These are phyloP conservation scores for Lentinus polychrous DNA, from an alignment of 1,284 basidiomycete species.

Conservation along the genomic window DNA sequence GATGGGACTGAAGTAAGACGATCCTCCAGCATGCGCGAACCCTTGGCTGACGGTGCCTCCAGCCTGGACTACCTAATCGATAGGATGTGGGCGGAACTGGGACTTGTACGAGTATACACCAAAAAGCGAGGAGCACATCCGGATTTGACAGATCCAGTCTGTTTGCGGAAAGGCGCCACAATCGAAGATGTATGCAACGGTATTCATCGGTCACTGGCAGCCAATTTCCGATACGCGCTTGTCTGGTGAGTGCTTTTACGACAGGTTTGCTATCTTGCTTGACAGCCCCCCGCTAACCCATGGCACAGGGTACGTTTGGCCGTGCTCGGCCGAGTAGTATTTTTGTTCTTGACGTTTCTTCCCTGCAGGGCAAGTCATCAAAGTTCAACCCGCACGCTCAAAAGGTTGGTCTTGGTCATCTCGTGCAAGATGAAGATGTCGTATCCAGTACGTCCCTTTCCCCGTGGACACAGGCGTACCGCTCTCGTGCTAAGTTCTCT, in stretches of 20 bases:
- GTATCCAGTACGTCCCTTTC: conserved; percentile 67
- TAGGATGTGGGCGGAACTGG: conserved; percentile 84
- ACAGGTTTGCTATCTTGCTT: not conserved
- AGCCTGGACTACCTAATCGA: conserved; percentile 87
- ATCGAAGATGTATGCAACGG: conserved; percentile 92
- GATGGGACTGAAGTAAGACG: conserved; percentile 72
- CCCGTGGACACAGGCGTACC: not conserved
- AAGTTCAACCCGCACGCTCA: conserved; percentile 91
- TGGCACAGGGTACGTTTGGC: not conserved
- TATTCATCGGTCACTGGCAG: conserved; percentile 83
- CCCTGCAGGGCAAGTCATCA: conserved; percentile 72
- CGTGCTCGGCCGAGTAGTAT: conserved; percentile 9
- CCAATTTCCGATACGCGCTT: conserved; percentile 89
- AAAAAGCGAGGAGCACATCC: conserved; percentile 95
- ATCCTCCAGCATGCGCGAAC: not conserved
- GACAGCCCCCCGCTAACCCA: conserved; percentile 1
- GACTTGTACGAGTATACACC: conserved; percentile 90
- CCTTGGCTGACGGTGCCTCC: conserved; percentile 4
- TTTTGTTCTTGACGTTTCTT: conserved; percentile 17
- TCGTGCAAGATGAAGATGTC: conserved; percentile 91
- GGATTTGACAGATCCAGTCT: conserved; percentile 90
- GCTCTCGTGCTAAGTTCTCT: not conserved
- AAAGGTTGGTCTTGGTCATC: conserved; percentile 85
- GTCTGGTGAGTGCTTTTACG: conserved; percentile 59
- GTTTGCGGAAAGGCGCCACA: conserved; percentile 85